A percentile compares a stretch with the other conserved stretches of the same genome.
Conservation (phyloP, 2,329 filamentous ascomycete species). For the Stagonosporopsis cucurbitacearum region DNA sequence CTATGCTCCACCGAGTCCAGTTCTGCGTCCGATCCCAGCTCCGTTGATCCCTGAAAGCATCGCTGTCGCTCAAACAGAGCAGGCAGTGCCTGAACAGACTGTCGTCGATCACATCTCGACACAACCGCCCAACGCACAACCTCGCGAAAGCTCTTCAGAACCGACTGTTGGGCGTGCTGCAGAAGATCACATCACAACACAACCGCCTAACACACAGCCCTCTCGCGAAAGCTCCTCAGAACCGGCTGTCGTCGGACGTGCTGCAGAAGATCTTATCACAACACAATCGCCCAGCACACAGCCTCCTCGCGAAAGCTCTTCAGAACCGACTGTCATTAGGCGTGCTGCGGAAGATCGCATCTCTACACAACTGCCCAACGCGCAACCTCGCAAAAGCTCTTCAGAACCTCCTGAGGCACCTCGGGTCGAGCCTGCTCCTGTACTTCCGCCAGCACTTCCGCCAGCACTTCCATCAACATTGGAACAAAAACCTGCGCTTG, state of each 20-base stretch:
- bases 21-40: neutral
- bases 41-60: neutral
- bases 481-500: neutral
- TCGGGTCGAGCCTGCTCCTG: neutral
- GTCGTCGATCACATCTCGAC: neutral
- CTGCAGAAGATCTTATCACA: too few relatives aligned
- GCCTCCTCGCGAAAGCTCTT: too few relatives aligned
- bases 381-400: neutral
- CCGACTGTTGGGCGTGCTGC: too few relatives aligned
- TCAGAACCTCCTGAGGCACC: neutral
- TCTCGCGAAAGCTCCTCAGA: too few relatives aligned
- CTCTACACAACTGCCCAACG: neutral
- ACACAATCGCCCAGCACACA: too few relatives aligned
- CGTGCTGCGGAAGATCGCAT: too few relatives aligned
- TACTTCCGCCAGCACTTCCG: neutral
- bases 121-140: neutral
- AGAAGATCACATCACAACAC: too few relatives aligned
- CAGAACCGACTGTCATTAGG: neutral
- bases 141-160: too few relatives aligned
- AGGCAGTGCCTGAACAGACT: neutral
- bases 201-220: too few relatives aligned
- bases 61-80: neutral
- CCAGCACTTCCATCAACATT: neutral
- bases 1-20: conserved; percentile 23
- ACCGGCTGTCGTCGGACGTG: too few relatives aligned